Evolutionary conservation across 1,284 basidiomycete genomes (phyloP).

Genomic region (Garcileccinum viscosum): DNA sequence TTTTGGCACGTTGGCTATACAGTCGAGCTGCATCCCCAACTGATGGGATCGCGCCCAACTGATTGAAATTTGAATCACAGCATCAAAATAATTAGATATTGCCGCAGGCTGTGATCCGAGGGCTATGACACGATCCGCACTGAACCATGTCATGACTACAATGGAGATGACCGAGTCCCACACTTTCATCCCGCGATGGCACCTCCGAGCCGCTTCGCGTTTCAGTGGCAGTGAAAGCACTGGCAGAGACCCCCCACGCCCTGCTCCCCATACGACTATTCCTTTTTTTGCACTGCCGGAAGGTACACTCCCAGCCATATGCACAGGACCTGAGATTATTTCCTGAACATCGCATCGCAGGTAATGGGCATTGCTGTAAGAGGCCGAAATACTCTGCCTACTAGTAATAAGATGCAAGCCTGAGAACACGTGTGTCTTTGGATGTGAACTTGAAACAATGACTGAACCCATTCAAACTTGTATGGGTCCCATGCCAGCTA

Average conservation of each 20-base stretch:
- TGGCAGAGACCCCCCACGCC: not conserved
- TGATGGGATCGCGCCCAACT: slow-evolving; percentile 26
- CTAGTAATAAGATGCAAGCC: not conserved
- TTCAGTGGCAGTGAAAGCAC: slow-evolving; percentile 2
- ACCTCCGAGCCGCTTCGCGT: not conserved
- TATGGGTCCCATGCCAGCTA: not conserved
- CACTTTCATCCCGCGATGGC: slow-evolving; percentile 1
- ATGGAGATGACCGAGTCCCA: slow-evolving; percentile 7
- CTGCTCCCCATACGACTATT: slow-evolving; percentile 4
- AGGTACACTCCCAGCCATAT: slow-evolving; percentile 12
- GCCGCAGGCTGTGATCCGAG: slow-evolving; percentile 8
- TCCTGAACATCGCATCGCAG: not conserved
- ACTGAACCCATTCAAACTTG: not conserved
- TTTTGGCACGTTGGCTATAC: slow-evolving; percentile 12
- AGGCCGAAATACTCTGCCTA: slow-evolving; percentile 3
- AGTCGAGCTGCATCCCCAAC: not conserved
- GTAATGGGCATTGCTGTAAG: slow-evolving; percentile 12
- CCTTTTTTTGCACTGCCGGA: not conserved
- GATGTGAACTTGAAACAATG: not conserved
- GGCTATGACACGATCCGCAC: slow-evolving; percentile 16
- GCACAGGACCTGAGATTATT: not conserved
- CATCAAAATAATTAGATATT: slow-evolving; percentile 8
- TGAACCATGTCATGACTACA: slow-evolving; percentile 15
- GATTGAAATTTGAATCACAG: slow-evolving; percentile 22
- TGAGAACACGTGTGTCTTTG: not conserved